Evolutionary conservation across 768 basidiomycete species (phyloP), one percentile per base, ranked within the genome.

Genomic region (Lentinula sp.): DNA sequence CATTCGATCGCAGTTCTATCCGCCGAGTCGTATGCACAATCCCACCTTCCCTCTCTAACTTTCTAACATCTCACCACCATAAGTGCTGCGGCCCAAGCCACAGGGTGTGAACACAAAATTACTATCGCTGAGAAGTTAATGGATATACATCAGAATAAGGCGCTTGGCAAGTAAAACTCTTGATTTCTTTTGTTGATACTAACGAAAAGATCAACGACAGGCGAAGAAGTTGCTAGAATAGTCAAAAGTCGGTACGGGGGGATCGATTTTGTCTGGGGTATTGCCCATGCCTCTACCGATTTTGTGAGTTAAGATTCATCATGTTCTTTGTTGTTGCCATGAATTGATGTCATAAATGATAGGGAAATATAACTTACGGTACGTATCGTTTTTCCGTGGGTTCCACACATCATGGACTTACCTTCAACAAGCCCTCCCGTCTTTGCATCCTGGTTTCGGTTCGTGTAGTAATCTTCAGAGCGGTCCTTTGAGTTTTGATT

Each of bases 331-430:
- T 23, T 55, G 9, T 6, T 18, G 5, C n/a, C 32, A n/a, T 40
- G 9, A 28, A n/a, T 37, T 40, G 18, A 21, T 10, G 18, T 23
- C 50, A 13, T 10, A 3, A 32, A 11, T 49, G 4, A 21, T 55
- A 89, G 88, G 88, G 88, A 28, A 90, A 91, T 68, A 76, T 93
- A 28, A 86, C 85, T 4, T 89, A 93, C 64, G 83, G 90, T 90
- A 69, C 53, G 71, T 53, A 42, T 35, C 50, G 11, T 42, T 32
- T 39, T 39, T 39, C 35, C 42, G 43, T 52, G 45, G 16, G 13
- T 21, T 32, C 15, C 10, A 18, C 15, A 58, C 42, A 23, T 9
- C 18, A 8, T 37, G 28, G 43, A 37, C n/a, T 42, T 6, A 16
- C 32, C 9, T 60, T 48, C 53, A 35, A 63, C 10, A 53, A 83